These are phyloP conservation scores for Lactarius trivialis DNA, from an alignment of 768 basidiomycete species.

Conservation along the genomic window DNA sequence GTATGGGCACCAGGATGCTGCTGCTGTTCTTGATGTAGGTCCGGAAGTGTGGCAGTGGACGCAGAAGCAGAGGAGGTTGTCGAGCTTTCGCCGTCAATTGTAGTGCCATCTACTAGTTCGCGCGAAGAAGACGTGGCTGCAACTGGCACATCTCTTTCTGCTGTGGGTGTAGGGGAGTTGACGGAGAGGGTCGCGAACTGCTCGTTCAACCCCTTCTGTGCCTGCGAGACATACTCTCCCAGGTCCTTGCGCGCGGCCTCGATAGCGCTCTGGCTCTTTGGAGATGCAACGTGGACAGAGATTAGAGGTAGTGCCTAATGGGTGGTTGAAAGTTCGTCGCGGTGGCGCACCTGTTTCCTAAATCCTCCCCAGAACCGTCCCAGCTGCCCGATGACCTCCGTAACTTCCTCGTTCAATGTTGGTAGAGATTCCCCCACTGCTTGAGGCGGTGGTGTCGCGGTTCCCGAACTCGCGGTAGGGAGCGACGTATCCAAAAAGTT, in stretches of 20 bases:
- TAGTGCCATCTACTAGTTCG: constrained; percentile 12
- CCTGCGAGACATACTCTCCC: constrained; percentile 65
- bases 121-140: constrained; percentile 28
- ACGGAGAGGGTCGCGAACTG: constrained; percentile 36
- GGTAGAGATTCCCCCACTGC: constrained; percentile 40
- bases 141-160: constrained; percentile 18
- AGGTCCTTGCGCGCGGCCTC: constrained; percentile 69
- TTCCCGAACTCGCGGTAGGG: background rate
- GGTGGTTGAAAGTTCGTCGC: background rate
- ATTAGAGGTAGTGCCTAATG: background rate
- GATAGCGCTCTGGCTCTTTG: constrained; percentile 62
- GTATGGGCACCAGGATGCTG: constrained; percentile 31
- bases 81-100: constrained; percentile 22
- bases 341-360: constrained; percentile 65
- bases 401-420: constrained; percentile 79
- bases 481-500: constrained; percentile 22
- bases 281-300: background rate
- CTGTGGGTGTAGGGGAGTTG: background rate
- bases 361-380: constrained; percentile 88
- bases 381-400: constrained; percentile 82
- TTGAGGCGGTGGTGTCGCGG: constrained; percentile 18
- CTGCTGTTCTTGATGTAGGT: background rate
- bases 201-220: constrained; percentile 69
- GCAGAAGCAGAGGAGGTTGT: constrained; percentile 24
- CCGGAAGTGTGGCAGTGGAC: constrained; percentile 12